Conservation (phyloP, 495 filamentous ascomycete species). For the Aspergillus wentii region DNA sequence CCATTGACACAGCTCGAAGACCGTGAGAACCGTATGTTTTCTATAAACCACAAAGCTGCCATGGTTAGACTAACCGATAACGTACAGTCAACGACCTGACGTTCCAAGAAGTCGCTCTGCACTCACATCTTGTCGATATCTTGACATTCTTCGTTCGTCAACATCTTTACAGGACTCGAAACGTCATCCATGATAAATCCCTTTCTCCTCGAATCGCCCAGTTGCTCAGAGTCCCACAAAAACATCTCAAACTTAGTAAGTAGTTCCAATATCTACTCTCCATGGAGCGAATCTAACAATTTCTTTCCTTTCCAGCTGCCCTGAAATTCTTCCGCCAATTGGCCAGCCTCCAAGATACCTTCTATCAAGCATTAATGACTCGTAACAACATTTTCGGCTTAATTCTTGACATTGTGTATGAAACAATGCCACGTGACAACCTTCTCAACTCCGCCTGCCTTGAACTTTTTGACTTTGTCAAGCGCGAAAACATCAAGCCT, state of each 20-base stretch:
- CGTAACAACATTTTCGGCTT: constrained; percentile 81
- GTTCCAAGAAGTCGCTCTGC: constrained; percentile 80
- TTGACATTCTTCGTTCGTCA: constrained; percentile 92
- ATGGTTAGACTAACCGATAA: not conserved
- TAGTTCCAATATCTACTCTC: constrained; percentile 6
- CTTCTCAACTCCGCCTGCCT: constrained; percentile 93
- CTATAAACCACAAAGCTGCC: not conserved
- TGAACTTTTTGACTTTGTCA: constrained; percentile 91
- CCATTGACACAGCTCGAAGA: constrained; percentile 79
- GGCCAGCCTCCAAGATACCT: constrained; percentile 83
- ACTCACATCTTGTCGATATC: constrained; percentile 88
- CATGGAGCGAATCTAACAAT: constrained; percentile 5
- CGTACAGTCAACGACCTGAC: constrained; percentile 55
- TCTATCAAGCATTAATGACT: constrained; percentile 82
- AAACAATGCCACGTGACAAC: constrained; percentile 95
- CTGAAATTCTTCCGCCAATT: constrained; percentile 93
- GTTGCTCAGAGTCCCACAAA: constrained; percentile 79
- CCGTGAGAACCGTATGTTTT: constrained; percentile 50
- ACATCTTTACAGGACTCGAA: constrained; percentile 80
- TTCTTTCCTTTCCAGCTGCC: constrained; percentile 51
- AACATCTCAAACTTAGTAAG: constrained; percentile 88
- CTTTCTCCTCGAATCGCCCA: constrained; percentile 78
- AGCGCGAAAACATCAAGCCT: constrained; percentile 75
- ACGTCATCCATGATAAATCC: constrained; percentile 77
- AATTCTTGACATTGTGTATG: constrained; percentile 80